phyloP scores from a whole-genome alignment of 805 yeast genomes.

The Myxozyma mucilagina region DNA sequence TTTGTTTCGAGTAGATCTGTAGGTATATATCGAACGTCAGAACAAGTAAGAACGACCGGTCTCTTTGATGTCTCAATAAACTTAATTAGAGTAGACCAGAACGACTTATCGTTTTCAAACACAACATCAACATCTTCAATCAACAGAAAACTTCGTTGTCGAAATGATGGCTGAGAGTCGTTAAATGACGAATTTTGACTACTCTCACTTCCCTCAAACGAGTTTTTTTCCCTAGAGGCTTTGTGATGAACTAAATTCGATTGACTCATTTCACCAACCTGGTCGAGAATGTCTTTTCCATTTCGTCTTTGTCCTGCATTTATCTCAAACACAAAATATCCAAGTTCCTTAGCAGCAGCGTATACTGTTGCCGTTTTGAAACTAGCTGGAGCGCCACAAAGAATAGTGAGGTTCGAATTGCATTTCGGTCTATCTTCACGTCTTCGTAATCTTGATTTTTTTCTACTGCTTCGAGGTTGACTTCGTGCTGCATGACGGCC shows the following conservation, averaged over 20 bases:
- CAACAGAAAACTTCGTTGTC: constrained; percentile 64
- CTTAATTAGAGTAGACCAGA: constrained; percentile 73
- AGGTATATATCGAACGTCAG: constrained; percentile 53
- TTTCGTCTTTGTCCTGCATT: constrained; percentile 74
- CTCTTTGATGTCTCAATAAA: constrained; percentile 61
- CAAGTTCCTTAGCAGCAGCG: constrained; percentile 60
- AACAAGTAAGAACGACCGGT: constrained; percentile 70
- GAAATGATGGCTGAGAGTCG: background rate
- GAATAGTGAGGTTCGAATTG: constrained; percentile 48
- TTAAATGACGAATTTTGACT: background rate
- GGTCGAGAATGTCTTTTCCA: constrained; percentile 64
- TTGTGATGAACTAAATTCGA: constrained; percentile 67
- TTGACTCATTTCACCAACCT: constrained; percentile 75
- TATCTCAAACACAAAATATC: constrained; percentile 78
- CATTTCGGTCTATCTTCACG: constrained; percentile 15
- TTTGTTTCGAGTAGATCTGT: constrained; percentile 46
- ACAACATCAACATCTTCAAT: constrained; percentile 85
- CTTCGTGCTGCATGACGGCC: background rate
- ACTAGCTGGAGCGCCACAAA: constrained; percentile 69
- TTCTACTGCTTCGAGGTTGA: background rate
- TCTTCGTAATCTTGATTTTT: constrained; percentile 1
- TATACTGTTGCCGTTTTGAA: constrained; percentile 79
- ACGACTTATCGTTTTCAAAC: constrained; percentile 72
- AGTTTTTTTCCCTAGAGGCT: background rate
- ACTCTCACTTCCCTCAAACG: constrained; percentile 8